Conservation (phyloP, 2,329 filamentous ascomycete genomes). For the Cladorrhinum sp. region DNA sequence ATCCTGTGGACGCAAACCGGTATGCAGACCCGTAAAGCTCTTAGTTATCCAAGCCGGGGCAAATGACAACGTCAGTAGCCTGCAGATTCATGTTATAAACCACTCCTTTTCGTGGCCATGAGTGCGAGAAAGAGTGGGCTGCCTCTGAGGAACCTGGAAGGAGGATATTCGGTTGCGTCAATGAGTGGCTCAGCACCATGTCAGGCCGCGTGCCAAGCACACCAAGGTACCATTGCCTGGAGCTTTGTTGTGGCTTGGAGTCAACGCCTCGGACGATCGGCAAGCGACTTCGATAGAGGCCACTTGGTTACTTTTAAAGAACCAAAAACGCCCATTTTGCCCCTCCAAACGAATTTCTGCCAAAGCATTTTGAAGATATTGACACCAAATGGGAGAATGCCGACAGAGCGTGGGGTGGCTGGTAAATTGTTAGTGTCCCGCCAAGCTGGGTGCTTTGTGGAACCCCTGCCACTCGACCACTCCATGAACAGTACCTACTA, state of each 20-base stretch:
- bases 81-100: constrained; percentile 7
- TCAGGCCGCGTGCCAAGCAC: constrained; percentile 8
- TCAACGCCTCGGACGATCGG: background rate
- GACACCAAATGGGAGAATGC: too few species aligned
- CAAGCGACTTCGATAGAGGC: background rate
- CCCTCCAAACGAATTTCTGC: too few species aligned
- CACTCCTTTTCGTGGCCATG: background rate
- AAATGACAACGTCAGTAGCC: background rate
- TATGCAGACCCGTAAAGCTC: background rate
- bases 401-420: too few species aligned
- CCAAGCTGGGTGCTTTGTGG: background rate
- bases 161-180: constrained; percentile 22
- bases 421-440: background rate
- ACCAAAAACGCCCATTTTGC: too few species aligned
- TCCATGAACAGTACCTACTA: background rate
- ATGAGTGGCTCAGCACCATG: constrained; percentile 23
- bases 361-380: too few species aligned
- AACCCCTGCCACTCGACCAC: background rate
- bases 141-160: background rate
- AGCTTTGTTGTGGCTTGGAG: background rate
- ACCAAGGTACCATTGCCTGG: background rate
- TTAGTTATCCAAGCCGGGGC: background rate
- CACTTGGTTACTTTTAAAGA: too few species aligned
- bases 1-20: background rate
- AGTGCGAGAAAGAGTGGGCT: background rate